Percentiles rank a stretch among this genome's conserved stretches.
phyloP scores from a whole-genome alignment of 805 yeast genomes.

The Ogataea salicorniae region DNA sequence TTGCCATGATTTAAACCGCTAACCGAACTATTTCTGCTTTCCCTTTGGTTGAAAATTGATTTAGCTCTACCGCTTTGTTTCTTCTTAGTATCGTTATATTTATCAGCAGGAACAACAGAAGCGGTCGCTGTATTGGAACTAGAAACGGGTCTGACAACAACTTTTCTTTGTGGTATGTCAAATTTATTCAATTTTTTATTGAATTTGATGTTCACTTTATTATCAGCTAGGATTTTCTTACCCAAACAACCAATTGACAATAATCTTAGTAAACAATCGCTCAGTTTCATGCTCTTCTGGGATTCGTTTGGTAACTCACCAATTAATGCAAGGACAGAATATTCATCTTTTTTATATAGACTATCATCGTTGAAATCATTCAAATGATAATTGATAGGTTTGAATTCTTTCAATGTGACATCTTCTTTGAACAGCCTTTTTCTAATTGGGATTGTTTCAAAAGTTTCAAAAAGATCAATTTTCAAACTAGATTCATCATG shows the following conservation, averaged over 20 bases:
- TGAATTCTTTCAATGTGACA: conserved; percentile 54
- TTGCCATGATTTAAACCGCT: neutral
- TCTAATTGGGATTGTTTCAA: conserved; percentile 39
- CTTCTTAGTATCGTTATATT: neutral
- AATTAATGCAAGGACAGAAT: conserved; percentile 27
- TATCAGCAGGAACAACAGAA: neutral
- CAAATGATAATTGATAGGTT: conserved; percentile 47
- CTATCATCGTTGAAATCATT: conserved; percentile 58
- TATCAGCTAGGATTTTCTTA: conserved; percentile 23
- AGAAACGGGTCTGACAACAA: too few relatives aligned
- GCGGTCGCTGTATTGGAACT: neutral
- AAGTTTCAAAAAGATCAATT: conserved; percentile 5
- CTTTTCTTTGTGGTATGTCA: conserved; percentile 8
- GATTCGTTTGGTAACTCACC: conserved; percentile 28
- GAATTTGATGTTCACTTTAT: conserved; percentile 27
- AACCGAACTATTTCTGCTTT: too few relatives aligned
- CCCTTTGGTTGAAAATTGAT: too few relatives aligned
- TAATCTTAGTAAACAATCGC: conserved; percentile 31
- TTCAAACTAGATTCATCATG: neutral
- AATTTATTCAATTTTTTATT: conserved; percentile 13
- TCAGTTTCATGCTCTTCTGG: conserved; percentile 23
- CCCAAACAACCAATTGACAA: conserved; percentile 31
- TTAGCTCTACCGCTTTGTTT: neutral
- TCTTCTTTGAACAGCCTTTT: conserved; percentile 59
- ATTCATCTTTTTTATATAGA: conserved; percentile 33